These are phyloP conservation scores for Cydonia oblonga DNA, from an alignment of 331 rosid genomes.

Conservation along the genomic window DNA sequence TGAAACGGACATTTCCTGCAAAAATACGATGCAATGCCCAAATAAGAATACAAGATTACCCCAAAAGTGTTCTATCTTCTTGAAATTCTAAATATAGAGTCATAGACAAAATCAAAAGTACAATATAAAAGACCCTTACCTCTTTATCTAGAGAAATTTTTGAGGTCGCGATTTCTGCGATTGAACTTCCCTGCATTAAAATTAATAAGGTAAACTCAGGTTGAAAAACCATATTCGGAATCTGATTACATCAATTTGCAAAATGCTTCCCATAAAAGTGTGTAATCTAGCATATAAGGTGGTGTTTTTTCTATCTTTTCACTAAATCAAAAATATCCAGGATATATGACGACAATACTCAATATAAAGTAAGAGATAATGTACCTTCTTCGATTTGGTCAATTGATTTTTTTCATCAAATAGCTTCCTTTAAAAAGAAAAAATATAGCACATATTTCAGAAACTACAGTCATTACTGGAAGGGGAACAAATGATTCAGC, in stretches of 20 bases:
- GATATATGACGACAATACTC: not conserved
- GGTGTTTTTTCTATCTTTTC: not conserved
- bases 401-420: conserved; percentile 37
- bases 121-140: not conserved
- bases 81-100: not conserved
- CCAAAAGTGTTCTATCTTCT: not conserved
- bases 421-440: conserved; percentile 50
- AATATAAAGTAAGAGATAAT: not conserved
- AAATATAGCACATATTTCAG: not conserved
- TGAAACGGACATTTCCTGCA: conserved; percentile 21
- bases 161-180: conserved; percentile 1
- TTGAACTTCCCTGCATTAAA: conserved; percentile 20
- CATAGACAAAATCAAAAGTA: not conserved
- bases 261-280: not conserved
- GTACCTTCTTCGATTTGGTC: conserved; percentile 55
- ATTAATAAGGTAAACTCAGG: not conserved
- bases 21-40: not conserved
- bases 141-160: conserved; percentile 14
- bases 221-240: not conserved
- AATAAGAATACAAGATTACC: not conserved
- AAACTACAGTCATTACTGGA: not conserved
- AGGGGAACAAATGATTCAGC: not conserved
- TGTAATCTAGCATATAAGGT: not conserved
- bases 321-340: not conserved
- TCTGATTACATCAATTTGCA: not conserved